phyloP scores from a whole-genome alignment of 1,284 basidiomycete genomes.

The Rhodofomes roseus region DNA sequence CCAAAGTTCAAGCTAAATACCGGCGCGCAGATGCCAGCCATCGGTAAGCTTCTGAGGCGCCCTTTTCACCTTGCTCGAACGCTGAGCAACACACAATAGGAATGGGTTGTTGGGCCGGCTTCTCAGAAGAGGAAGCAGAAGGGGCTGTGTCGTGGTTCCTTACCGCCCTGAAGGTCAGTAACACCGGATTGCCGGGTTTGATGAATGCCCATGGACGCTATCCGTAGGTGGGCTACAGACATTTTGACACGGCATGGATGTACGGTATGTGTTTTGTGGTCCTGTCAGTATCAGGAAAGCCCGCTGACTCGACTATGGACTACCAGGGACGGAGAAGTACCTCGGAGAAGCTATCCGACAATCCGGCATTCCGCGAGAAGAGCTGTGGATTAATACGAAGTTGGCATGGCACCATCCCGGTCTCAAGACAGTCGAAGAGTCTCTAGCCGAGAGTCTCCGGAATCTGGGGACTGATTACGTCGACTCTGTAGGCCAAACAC shows the following conservation, averaged over 20 bases:
- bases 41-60: conserved; percentile 17
- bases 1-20: conserved; percentile 27
- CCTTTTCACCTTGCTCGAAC: background rate
- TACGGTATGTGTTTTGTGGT: conserved; percentile 19
- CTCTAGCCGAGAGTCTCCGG: conserved; percentile 28
- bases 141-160: conserved; percentile 1
- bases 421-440: conserved; percentile 20
- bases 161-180: conserved; percentile 23
- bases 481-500: conserved; percentile 21
- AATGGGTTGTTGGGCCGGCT: conserved; percentile 15
- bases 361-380: conserved; percentile 37
- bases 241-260: conserved; percentile 27
- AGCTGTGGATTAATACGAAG: conserved; percentile 45
- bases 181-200: background rate
- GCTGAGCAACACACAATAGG: background rate
- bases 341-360: conserved; percentile 42
- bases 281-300: background rate
- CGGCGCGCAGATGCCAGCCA: conserved; percentile 25
- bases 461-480: conserved; percentile 29
- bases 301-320: background rate
- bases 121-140: conserved; percentile 17
- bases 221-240: conserved; percentile 25
- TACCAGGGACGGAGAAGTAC: conserved; percentile 35
- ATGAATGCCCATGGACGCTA: background rate
- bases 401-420: conserved; percentile 23